A percentile compares a stretch with the other conserved stretches of the same genome.
phyloP scores from a whole-genome alignment of 495 filamentous ascomycete species.

The Mycothermus thermophilus region DNA sequence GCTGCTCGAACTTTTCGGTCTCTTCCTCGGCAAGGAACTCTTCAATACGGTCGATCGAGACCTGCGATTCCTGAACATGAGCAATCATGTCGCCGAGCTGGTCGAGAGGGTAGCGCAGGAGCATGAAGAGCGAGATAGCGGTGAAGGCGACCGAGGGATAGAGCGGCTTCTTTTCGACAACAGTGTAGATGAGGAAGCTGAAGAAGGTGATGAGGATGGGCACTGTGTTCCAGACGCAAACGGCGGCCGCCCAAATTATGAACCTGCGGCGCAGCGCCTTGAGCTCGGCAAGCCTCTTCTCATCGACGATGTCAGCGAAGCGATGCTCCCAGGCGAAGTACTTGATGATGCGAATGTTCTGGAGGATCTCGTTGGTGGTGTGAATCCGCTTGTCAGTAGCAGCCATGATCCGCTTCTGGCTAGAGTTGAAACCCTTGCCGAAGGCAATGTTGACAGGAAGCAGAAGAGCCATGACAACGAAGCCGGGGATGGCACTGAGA shows the following conservation, averaged over 20 bases:
- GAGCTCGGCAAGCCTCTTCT: constrained; percentile 71
- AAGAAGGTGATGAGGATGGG: constrained; percentile 92
- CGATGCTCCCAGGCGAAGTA: constrained; percentile 98
- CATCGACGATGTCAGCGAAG: constrained; percentile 73
- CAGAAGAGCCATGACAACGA: constrained; percentile 79
- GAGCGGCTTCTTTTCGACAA: constrained; percentile 77
- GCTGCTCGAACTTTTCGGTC: constrained; percentile 89
- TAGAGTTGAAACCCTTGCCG: constrained; percentile 65
- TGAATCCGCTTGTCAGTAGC: constrained; percentile 95
- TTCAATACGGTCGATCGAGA: constrained; percentile 92
- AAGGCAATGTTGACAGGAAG: constrained; percentile 81
- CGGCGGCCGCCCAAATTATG: constrained; percentile 80
- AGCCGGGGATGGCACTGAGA: constrained; percentile 83
- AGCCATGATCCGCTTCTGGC: constrained; percentile 82
- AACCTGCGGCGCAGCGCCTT: constrained; percentile 66
- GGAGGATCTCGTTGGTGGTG: constrained; percentile 89
- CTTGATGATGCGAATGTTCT: constrained; percentile 98
- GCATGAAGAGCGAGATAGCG: constrained; percentile 84
- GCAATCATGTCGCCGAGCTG: constrained; percentile 98
- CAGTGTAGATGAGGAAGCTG: constrained; percentile 85
- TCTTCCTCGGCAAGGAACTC: constrained; percentile 91
- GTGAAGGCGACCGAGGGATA: constrained; percentile 94
- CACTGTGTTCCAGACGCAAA: constrained; percentile 91
- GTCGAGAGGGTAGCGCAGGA: constrained; percentile 89
- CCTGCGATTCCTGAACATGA: constrained; percentile 93